Evolutionary conservation across 2,329 filamentous ascomycete genomes (phyloP), one percentile per base, ranked within the genome.

Genomic region (Hypoxylon sp.): DNA sequence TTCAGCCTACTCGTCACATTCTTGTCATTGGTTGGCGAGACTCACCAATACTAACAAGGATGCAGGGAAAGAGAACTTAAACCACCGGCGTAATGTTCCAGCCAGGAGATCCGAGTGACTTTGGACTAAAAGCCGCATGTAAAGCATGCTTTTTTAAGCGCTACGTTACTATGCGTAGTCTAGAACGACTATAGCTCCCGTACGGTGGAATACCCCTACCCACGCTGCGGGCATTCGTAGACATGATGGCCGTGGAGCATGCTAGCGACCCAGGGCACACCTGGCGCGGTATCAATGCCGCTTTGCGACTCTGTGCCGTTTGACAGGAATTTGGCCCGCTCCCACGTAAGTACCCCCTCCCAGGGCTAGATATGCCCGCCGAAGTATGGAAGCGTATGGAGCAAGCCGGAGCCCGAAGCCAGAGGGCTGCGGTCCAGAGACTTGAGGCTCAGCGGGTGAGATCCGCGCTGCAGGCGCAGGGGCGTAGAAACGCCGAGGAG

Each of bases 201-300:
- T 70, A 67, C 50, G 71, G 70, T 52, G 68, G 71, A 8, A 72
- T 69, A 60, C 69, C 71, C 42, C 63, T 73, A 13, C 57, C 71
- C 8, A 67, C 57, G 22, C 50, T 50, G 4, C 44, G 58, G 35
- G 68, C 71, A 14, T 61, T 72, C 59, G 48, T 52, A 11, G 63
- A 65, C 24, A 67, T 70, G 64, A 65, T 72, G 57, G 63, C 71
- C 3, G 51, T 70, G 11, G 70, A 73, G 44, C 35, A 63, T 29
- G 62, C 63, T 24, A 44, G 44, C 37, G 64, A 64, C 24, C 63
- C 68, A 26, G 63, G 61, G 42, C 58, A 51, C 37, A 52, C 26
- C 11, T 46, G 44, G 44, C 55, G 50, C 42, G 54, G 52, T 2
- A 29, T 56, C 10, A 51, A 56, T 10, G 19, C 19, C 9, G 48